These are phyloP conservation scores for Crithidia bombi DNA, from an alignment of 208 protist genomes.

Conservation along the genomic window DNA sequence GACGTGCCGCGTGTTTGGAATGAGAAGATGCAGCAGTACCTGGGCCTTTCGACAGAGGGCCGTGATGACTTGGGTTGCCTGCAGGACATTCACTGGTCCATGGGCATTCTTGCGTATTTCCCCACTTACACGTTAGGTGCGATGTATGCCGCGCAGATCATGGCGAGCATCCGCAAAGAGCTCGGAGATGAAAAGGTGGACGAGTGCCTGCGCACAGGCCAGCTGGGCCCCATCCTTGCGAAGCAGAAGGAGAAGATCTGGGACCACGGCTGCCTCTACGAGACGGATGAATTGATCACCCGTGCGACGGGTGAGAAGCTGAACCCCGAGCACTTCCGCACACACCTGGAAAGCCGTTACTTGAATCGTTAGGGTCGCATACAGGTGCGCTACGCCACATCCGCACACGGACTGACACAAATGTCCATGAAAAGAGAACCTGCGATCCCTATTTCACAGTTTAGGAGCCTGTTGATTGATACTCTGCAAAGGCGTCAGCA, in stretches of 20 bases:
- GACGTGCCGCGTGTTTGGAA: conserved; percentile 87
- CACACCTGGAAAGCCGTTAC: conserved; percentile 86
- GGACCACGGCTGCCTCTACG: conserved; percentile 53
- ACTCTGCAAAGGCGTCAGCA: too few species aligned
- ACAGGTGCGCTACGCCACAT: neutral
- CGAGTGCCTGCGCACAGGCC: conserved; percentile 54
- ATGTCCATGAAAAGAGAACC: too few species aligned
- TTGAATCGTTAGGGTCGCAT: conserved; percentile 17
- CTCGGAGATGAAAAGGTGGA: conserved; percentile 59
- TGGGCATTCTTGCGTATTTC: conserved; percentile 87
- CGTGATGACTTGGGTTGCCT: conserved; percentile 81
- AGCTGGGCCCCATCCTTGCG: conserved; percentile 57
- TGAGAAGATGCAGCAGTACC: conserved; percentile 86
- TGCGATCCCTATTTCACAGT: too few species aligned
- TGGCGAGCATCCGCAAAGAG: conserved; percentile 70
- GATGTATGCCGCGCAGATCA: conserved; percentile 87
- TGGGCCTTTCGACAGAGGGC: conserved; percentile 75
- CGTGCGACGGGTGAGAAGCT: conserved; percentile 77
- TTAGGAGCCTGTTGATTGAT: too few species aligned
- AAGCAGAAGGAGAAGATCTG: conserved; percentile 83
- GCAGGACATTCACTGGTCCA: conserved; percentile 91
- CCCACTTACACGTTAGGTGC: conserved; percentile 87
- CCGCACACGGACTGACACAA: too few species aligned
- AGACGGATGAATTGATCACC: conserved; percentile 77
- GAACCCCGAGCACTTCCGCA: conserved; percentile 75